These are phyloP conservation scores for Oryza meridionalis DNA, from an alignment of 176 grass and related monocot species.

Conservation along the genomic window DNA sequence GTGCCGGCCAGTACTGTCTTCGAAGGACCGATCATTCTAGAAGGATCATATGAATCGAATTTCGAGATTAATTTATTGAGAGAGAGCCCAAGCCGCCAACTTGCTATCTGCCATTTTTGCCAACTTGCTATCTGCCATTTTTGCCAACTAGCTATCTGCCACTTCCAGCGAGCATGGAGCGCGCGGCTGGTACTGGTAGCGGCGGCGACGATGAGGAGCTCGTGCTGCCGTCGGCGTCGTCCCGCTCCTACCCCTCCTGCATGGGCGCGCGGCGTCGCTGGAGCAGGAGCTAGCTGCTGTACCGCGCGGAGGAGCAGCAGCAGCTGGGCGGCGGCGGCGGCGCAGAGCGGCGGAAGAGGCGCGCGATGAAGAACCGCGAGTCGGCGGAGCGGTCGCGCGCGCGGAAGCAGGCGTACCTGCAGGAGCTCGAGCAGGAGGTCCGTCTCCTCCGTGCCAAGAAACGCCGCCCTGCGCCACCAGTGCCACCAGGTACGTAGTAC, in stretches of 20 bases:
- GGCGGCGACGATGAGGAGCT: no score
- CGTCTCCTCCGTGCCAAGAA: slow-evolving; percentile 34
- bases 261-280: slow-evolving; percentile 9
- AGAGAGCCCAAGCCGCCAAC: no score
- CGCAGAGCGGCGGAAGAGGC: slow-evolving; percentile 33
- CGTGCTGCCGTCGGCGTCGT: no score
- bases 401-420: slow-evolving; percentile 41
- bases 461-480: slow-evolving; percentile 3
- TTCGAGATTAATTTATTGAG: no score
- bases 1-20: no score
- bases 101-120: no score
- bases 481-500: slow-evolving; percentile 26
- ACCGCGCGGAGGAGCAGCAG: slow-evolving; percentile 17
- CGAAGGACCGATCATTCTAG: no score
- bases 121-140: no score
- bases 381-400: slow-evolving; percentile 49
- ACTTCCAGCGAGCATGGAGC: no score
- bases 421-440: slow-evolving; percentile 48
- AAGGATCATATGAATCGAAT: no score
- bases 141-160: no score
- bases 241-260: neutral
- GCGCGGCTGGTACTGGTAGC: no score
- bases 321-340: neutral
- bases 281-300: slow-evolving; percentile 37
- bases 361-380: slow-evolving; percentile 47